Conservation (phyloP, 306 rosid species). For the Potentilla sterilis region DNA sequence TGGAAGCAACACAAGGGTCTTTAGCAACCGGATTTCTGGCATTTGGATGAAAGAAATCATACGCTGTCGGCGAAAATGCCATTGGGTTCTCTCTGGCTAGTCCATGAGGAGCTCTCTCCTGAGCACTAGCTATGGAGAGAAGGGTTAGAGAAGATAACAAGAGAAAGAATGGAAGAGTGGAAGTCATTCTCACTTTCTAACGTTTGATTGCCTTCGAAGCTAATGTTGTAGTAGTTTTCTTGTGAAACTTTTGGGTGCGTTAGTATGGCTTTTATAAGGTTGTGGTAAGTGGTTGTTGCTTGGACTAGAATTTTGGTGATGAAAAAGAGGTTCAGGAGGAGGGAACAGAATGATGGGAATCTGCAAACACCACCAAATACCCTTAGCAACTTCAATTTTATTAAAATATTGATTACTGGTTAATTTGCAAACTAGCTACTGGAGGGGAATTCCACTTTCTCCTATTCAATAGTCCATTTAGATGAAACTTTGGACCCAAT, state of each 20-base stretch:
- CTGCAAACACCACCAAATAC: neutral
- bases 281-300: slow-evolving; percentile 50
- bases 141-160: slow-evolving; percentile 42
- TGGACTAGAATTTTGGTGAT: slow-evolving; percentile 50
- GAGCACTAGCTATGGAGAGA: slow-evolving; percentile 44
- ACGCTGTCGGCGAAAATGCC: slow-evolving; percentile 73
- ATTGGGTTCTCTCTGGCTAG: slow-evolving; percentile 51
- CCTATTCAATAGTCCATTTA: neutral
- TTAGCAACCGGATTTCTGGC: slow-evolving; percentile 30
- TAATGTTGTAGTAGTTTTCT: slow-evolving; percentile 17
- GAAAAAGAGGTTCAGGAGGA: slow-evolving; percentile 36
- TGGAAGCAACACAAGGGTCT: slow-evolving; percentile 52
- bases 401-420: neutral
- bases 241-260: slow-evolving; percentile 29
- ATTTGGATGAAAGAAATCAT: slow-evolving; percentile 77
- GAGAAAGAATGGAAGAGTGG: slow-evolving; percentile 34
- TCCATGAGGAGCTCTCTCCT: slow-evolving; percentile 92
- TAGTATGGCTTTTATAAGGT: slow-evolving; percentile 57
- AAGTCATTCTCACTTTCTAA: slow-evolving; percentile 33
- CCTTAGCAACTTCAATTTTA: neutral
- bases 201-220: slow-evolving; percentile 18
- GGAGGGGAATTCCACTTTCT: neutral
- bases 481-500: neutral
- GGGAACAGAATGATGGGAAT: slow-evolving; percentile 62
- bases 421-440: neutral